These are phyloP conservation scores for Pythium rishiriense DNA, from an alignment of 352 stramenopile genomes.

Conservation along the genomic window DNA sequence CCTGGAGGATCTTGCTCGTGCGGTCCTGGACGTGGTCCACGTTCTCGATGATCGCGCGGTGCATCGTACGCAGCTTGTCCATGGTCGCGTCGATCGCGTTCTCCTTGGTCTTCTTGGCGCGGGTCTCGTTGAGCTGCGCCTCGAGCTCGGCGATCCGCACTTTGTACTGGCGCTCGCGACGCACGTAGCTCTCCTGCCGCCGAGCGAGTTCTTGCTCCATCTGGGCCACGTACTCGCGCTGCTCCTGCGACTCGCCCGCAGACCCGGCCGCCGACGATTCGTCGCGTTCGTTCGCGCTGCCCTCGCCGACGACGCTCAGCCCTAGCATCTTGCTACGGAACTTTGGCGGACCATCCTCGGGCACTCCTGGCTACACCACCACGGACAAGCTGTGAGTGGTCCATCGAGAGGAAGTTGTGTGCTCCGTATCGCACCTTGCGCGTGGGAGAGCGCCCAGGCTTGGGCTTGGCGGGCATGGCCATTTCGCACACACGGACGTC, in stretches of 20 bases:
- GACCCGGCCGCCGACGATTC: slow-evolving; percentile 7
- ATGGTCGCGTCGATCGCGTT: slow-evolving; percentile 73
- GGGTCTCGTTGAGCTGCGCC: slow-evolving; percentile 56
- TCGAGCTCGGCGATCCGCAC: slow-evolving; percentile 85
- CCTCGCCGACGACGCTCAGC: slow-evolving; percentile 50
- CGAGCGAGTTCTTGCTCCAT: slow-evolving; percentile 62
- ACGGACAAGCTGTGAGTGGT: background rate
- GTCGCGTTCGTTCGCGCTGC: slow-evolving; percentile 32
- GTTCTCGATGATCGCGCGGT: slow-evolving; percentile 85
- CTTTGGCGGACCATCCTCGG: slow-evolving; percentile 48
- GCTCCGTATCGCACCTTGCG: no score
- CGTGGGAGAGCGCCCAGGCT: slow-evolving; percentile 16
- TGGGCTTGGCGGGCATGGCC: slow-evolving; percentile 18
- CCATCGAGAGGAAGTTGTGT: background rate
- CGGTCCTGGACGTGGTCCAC: slow-evolving; percentile 91
- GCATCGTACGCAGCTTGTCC: slow-evolving; percentile 79
- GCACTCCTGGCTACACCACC: slow-evolving; percentile 15
- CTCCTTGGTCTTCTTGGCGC: slow-evolving; percentile 74
- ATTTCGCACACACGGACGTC: no score
- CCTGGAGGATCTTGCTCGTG: slow-evolving; percentile 89
- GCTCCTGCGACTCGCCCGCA: slow-evolving; percentile 29
- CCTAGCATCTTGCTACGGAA: slow-evolving; percentile 61
- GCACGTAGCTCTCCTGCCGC: slow-evolving; percentile 85
- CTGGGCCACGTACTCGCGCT: slow-evolving; percentile 53
- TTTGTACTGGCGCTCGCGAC: slow-evolving; percentile 87